These are phyloP conservation scores for Ceratonia siliqua DNA, from an alignment of 306 rosid genomes.

Conservation along the genomic window DNA sequence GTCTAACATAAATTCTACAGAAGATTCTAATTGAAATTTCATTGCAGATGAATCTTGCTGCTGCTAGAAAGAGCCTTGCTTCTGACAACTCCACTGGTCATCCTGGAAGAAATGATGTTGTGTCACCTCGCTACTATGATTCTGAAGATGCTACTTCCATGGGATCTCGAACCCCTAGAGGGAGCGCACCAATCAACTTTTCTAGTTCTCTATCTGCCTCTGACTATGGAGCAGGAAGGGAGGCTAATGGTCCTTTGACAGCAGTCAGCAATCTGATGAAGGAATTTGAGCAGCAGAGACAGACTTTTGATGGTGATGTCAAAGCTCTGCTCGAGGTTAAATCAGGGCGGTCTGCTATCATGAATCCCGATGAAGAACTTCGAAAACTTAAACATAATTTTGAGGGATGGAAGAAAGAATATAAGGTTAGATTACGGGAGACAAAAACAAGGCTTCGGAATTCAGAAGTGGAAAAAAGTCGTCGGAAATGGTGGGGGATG, in stretches of 20 bases:
- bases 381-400: slow-evolving; percentile 64
- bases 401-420: slow-evolving; percentile 93
- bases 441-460: slow-evolving; percentile 60
- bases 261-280: slow-evolving; percentile 66
- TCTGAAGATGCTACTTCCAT: slow-evolving; percentile 66
- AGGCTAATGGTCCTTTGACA: slow-evolving; percentile 56
- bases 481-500: slow-evolving; percentile 88
- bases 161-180: slow-evolving; percentile 74
- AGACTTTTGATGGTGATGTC: slow-evolving; percentile 66
- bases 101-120: slow-evolving; percentile 51
- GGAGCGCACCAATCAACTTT: slow-evolving; percentile 61
- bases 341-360: slow-evolving; percentile 47
- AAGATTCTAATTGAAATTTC: slow-evolving; percentile 29
- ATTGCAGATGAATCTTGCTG: slow-evolving; percentile 84
- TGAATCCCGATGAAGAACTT: slow-evolving; percentile 64
- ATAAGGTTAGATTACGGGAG: slow-evolving; percentile 69
- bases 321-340: slow-evolving; percentile 60
- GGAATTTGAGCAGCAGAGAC: slow-evolving; percentile 80
- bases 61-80: slow-evolving; percentile 78
- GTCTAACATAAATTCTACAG: background rate
- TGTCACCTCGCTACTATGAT: slow-evolving; percentile 56
- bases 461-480: slow-evolving; percentile 59
- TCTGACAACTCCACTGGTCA: slow-evolving; percentile 51
- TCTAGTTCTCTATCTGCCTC: slow-evolving; percentile 44
- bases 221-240: slow-evolving; percentile 55